Evolutionary conservation across 2,329 filamentous ascomycete genomes (phyloP), one percentile per base, ranked within the genome.

Genomic region (Didymella keratinophila): DNA sequence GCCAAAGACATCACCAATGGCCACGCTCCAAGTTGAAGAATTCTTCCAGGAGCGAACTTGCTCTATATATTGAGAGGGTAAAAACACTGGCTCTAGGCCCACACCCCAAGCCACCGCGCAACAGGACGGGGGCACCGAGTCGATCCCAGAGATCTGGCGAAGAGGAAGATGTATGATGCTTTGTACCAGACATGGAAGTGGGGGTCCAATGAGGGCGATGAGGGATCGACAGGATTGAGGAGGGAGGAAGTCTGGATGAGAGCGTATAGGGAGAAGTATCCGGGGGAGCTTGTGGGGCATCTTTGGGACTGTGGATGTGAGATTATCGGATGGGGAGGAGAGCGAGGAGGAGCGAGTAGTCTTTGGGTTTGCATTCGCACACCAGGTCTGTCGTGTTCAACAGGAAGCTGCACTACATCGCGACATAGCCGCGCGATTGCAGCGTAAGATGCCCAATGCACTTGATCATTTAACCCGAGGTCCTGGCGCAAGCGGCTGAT

Each of bases 331-430:
- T 2, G 56, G 50, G 10, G 51, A 54, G 27, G 63, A 64, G 44
- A 56, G 61, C 41, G 66, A 70, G 45, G 63, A 57, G 42, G 60
- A 68, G 4, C 43, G 37, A 41, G 37, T 7, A 2, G 27, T 7
- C 27, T 28, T 7, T 28, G 27, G 7, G 23, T 25, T 25, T 34
- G 34, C 84, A 88, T 66, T 78, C 90, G 58, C 83, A 87, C 64
- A 88, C 85, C 2, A 80, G 79, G 14, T 87, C 86, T 1, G 76
- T 82, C 25, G 83, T 87, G 59, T 84, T 90, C 73, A 89, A 89
- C 70, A 81, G 83, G 25, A 81, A 86, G 41, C 78, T 90, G 3
- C 85, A 86, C 23, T 87, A 86, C 69, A 76, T 88, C 18, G 81
- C 82, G 23, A 25, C 23, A 25, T 25, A 7, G 23, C 23, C 23